Percentiles rank a stretch among this genome's conserved stretches.
These are phyloP conservation scores for Jacaranda mimosifolia DNA, from an alignment of 257 asterid species.

Conservation along the genomic window DNA sequence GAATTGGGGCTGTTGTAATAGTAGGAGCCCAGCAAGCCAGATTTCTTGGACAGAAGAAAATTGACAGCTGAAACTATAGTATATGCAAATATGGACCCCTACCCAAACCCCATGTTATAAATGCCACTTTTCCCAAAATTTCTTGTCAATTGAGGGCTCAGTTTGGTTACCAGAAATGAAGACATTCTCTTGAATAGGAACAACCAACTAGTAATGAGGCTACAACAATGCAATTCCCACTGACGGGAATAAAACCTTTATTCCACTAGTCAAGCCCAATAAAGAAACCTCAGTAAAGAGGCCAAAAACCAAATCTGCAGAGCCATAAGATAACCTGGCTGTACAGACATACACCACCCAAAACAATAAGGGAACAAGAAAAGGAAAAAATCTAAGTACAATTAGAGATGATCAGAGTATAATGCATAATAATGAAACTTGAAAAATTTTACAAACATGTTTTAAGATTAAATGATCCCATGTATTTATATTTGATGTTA, in stretches of 20 bases:
- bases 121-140: conserved; percentile 16
- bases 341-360: conserved; percentile 46
- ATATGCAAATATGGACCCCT: conserved; percentile 45
- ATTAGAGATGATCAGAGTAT: conserved; percentile 56
- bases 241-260: conserved; percentile 46
- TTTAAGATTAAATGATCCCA: conserved; percentile 25
- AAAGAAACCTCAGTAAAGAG: conserved; percentile 46
- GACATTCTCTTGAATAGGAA: conserved; percentile 17
- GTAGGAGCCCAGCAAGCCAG: too few relatives aligned
- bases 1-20: too few relatives aligned
- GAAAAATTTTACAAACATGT: conserved; percentile 36
- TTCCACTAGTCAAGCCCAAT: conserved; percentile 56
- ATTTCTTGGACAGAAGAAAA: conserved; percentile 11
- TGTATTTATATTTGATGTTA: conserved; percentile 37
- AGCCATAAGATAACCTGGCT: conserved; percentile 56
- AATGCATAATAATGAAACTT: conserved; percentile 33
- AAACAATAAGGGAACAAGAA: conserved; percentile 15
- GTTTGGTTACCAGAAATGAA: conserved; percentile 20
- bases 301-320: conserved; percentile 52
- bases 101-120: background rate
- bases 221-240: background rate
- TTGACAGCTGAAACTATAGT: conserved; percentile 30
- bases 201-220: conserved; percentile 26
- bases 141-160: background rate
- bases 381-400: conserved; percentile 53